phyloP scores from a whole-genome alignment of 768 basidiomycete genomes.

The Suillus weaverae region DNA sequence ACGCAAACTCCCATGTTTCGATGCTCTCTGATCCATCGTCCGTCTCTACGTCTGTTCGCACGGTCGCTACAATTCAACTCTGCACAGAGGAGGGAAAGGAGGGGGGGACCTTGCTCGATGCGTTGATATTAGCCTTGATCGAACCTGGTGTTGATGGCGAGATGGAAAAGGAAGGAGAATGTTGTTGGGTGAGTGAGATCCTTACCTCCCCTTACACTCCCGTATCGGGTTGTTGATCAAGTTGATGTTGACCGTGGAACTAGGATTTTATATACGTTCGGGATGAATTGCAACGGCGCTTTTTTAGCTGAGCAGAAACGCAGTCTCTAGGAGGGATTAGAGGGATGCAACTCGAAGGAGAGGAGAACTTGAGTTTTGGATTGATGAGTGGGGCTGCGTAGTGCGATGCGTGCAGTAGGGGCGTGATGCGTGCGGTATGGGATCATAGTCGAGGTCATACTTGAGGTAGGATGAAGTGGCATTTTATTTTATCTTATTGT shows the following conservation, averaged over 20 bases:
- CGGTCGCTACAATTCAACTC: neutral
- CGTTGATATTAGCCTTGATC: neutral
- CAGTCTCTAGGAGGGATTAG: neutral
- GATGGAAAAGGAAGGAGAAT: neutral
- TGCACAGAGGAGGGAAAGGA: neutral
- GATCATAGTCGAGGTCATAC: no score
- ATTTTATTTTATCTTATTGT: neutral
- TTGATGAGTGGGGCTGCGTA: neutral
- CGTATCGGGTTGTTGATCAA: neutral
- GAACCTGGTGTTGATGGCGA: neutral
- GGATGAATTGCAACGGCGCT: neutral
- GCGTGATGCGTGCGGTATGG: neutral
- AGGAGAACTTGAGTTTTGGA: neutral
- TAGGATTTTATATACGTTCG: neutral
- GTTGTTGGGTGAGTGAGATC: neutral
- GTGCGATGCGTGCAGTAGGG: neutral
- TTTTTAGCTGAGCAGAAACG: neutral
- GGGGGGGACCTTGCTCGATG: neutral
- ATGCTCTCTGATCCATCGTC: constrained; percentile 21
- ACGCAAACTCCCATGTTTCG: constrained; percentile 39
- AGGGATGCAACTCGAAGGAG: neutral
- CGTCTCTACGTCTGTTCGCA: neutral
- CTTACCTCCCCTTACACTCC: neutral
- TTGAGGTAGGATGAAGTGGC: neutral
- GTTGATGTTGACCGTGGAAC: neutral